Evolutionary conservation across 2,329 filamentous ascomycete species (phyloP).

Genomic region (Colletotrichum tanaceti): DNA sequence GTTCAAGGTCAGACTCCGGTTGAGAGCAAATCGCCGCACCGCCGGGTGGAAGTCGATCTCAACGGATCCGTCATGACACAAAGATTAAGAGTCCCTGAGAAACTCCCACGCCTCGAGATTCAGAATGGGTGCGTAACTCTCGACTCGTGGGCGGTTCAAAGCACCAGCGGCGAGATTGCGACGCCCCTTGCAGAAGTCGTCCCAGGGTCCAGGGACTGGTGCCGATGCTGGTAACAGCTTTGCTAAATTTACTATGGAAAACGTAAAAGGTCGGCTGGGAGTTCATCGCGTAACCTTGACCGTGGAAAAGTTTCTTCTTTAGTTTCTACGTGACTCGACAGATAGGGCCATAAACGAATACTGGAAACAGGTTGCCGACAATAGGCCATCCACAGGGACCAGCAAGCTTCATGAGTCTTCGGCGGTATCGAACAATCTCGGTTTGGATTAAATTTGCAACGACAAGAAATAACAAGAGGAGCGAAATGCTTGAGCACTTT

Average conservation of each 20-base stretch:
- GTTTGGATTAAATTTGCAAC: conserved; percentile 11
- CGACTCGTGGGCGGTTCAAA: conserved; percentile 72
- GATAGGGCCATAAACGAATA: neutral
- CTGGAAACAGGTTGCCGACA: conserved; percentile 35
- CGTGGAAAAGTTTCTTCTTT: conserved; percentile 70
- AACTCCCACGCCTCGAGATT: conserved; percentile 66
- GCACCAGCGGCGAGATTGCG: conserved; percentile 75
- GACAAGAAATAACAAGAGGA: neutral
- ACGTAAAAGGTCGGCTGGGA: conserved; percentile 74
- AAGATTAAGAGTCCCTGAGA: conserved; percentile 69
- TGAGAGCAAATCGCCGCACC: conserved; percentile 72
- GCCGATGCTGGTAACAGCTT: conserved; percentile 61
- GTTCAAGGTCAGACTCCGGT: conserved; percentile 72
- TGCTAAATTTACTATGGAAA: conserved; percentile 67
- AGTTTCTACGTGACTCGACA: neutral
- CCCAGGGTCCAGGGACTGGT: conserved; percentile 78
- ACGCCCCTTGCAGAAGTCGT: conserved; percentile 73
- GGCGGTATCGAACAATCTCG: conserved; percentile 25
- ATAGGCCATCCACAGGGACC: conserved; percentile 38
- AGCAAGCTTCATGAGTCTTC: conserved; percentile 31
- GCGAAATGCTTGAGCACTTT: neutral
- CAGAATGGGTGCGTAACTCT: conserved; percentile 70
- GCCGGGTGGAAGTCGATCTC: conserved; percentile 71
- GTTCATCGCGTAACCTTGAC: conserved; percentile 72
- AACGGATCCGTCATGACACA: conserved; percentile 63